Percentiles rank a stretch among this genome's conserved stretches.
phyloP scores from a whole-genome alignment of 2,329 filamentous ascomycete genomes.

The Pyricularia sp. region DNA sequence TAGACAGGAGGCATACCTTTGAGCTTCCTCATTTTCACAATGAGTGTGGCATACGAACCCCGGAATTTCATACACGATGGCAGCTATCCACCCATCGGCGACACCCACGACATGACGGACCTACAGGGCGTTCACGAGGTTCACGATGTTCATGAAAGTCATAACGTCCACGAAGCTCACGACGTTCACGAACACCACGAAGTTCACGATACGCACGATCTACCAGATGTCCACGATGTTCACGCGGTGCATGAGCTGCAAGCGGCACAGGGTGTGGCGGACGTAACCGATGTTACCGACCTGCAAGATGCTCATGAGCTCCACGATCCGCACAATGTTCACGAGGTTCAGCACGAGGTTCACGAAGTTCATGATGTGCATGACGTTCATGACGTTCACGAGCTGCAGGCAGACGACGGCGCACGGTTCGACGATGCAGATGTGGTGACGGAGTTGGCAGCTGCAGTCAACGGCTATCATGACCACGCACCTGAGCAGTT shows the following conservation, averaged over 20 bases:
- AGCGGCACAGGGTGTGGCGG: not conserved
- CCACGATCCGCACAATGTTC: not conserved
- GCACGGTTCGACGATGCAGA: slow-evolving; percentile 6
- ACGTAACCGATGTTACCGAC: not conserved
- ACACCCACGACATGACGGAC: slow-evolving; percentile 3
- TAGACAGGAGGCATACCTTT: not conserved
- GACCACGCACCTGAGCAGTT: slow-evolving; percentile 8
- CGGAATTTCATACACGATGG: slow-evolving; percentile 12
- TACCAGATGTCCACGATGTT: not conserved
- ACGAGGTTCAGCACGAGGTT: not conserved
- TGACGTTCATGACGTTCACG: slow-evolving; percentile 9
- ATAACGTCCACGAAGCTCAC: slow-evolving; percentile 12
- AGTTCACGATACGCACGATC: not conserved
- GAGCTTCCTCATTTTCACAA: slow-evolving; percentile 5
- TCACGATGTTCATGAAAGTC: not conserved
- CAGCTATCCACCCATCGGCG: slow-evolving; percentile 14
- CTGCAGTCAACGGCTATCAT: slow-evolving; percentile 11
- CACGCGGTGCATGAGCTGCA: not conserved
- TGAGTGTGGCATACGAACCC: slow-evolving; percentile 15
- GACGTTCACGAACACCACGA: slow-evolving; percentile 7
- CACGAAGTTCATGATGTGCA: slow-evolving; percentile 8
- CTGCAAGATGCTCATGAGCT: not conserved
- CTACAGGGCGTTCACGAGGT: not conserved
- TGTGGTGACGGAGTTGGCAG: slow-evolving; percentile 10
- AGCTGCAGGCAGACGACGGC: slow-evolving; percentile 1